These are phyloP conservation scores for Entamoeba dispar DNA, from an alignment of 208 protist species.

Conservation along the genomic window DNA sequence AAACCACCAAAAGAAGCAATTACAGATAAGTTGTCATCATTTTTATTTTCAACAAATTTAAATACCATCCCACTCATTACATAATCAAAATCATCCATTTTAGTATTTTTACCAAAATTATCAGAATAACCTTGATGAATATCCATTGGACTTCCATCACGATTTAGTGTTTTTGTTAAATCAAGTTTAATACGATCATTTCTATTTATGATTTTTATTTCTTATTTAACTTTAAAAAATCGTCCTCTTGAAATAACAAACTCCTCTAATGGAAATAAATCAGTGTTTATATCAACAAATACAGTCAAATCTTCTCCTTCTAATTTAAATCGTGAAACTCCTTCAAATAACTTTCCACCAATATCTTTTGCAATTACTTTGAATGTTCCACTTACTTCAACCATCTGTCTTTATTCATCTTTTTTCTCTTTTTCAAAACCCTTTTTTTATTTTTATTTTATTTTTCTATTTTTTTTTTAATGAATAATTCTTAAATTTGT, in stretches of 20 bases:
- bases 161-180: background rate
- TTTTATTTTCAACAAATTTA: background rate
- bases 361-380: background rate
- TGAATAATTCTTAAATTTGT: too few species aligned
- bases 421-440: too few species aligned
- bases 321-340: background rate
- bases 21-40: background rate
- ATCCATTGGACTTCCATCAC: background rate
- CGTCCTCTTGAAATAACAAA: background rate
- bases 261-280: background rate
- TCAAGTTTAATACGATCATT: background rate
- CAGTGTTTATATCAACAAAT: background rate
- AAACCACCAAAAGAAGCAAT: conserved; percentile 2
- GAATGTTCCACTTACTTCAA: background rate
- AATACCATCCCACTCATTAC: conserved; percentile 1
- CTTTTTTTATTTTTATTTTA: too few species aligned
- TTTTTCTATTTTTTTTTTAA: too few species aligned
- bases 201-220: background rate
- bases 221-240: too few species aligned
- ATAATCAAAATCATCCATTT: background rate
- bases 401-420: background rate
- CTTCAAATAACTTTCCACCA: background rate
- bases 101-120: background rate
- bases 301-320: background rate
- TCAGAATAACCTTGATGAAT: background rate